Evolutionary conservation across 2,329 filamentous ascomycete species (phyloP).

Genomic region (Ustilaginoidea virens): DNA sequence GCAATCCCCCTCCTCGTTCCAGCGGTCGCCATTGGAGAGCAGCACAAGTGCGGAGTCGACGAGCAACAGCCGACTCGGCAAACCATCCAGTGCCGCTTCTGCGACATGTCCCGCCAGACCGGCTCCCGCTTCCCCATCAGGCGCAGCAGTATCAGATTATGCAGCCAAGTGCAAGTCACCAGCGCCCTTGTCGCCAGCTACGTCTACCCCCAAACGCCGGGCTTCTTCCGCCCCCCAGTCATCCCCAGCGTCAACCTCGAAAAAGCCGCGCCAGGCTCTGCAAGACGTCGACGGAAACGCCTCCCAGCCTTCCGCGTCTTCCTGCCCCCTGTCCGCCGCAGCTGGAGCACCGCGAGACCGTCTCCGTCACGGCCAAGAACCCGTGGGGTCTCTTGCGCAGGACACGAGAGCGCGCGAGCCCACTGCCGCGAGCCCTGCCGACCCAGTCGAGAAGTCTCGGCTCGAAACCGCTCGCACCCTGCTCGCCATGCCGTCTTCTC

Average conservation of each 20-base stretch:
- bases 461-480: no score
- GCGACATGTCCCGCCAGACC: slow-evolving; percentile 4
- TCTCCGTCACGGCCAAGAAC: no score
- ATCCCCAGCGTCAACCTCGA: background rate
- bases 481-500: background rate
- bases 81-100: background rate
- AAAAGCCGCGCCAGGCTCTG: slow-evolving; percentile 9
- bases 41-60: background rate
- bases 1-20: slow-evolving; percentile 1
- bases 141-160: no score
- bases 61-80: background rate
- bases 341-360: no score
- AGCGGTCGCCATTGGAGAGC: background rate
- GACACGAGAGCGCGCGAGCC: no score
- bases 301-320: slow-evolving; percentile 2
- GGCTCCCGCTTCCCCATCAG: slow-evolving; percentile 6
- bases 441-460: no score
- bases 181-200: background rate
- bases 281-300: slow-evolving; percentile 11
- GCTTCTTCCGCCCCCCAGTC: no score
- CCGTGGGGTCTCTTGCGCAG: no score
- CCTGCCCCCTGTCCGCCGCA: background rate
- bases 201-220: slow-evolving; percentile 8
- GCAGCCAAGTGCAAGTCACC: background rate
- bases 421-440: no score